Percentiles rank a stretch among this genome's conserved stretches.
These are phyloP conservation scores for Phylloporus sp. DNA, from an alignment of 768 basidiomycete species.

Conservation along the genomic window DNA sequence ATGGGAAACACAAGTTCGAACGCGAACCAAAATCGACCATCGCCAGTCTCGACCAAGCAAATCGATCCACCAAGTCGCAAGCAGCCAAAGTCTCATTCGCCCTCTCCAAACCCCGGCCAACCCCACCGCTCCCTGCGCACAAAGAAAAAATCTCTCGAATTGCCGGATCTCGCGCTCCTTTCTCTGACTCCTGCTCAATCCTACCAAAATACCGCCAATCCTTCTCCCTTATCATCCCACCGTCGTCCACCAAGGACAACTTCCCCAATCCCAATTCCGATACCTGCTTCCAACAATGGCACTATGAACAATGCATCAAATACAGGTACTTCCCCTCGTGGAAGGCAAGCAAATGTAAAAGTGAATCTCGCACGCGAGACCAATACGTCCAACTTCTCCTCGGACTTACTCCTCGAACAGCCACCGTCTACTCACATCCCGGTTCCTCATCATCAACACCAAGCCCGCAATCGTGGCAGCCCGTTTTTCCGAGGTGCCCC, in stretches of 20 bases:
- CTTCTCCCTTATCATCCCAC: conserved; percentile 40
- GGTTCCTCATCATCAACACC: conserved; percentile 28
- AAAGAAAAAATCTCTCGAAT: conserved; percentile 71
- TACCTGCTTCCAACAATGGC: conserved; percentile 36
- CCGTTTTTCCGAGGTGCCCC: conserved; percentile 35
- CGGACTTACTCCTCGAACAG: conserved; percentile 39
- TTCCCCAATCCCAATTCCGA: conserved; percentile 49
- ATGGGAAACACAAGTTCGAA: conserved; percentile 35
- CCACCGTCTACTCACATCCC: conserved; percentile 44
- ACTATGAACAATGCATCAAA: conserved; percentile 34
- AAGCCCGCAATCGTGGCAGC: conserved; percentile 30
- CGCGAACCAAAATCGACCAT: conserved; percentile 26
- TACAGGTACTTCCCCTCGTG: conserved; percentile 34
- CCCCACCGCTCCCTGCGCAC: conserved; percentile 59
- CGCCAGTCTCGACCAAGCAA: conserved; percentile 20
- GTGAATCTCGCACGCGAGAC: conserved; percentile 21
- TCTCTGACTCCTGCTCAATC: conserved; percentile 42
- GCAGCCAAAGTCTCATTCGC: conserved; percentile 29
- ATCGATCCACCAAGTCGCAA: conserved; percentile 23
- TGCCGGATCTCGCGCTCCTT: conserved; percentile 65
- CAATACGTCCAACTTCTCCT: conserved; percentile 33
- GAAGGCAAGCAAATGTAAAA: conserved; percentile 31
- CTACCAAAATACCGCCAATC: conserved; percentile 33
- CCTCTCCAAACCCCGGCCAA: conserved; percentile 39
- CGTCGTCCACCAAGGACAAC: conserved; percentile 41